phyloP scores from a whole-genome alignment of 345 rosid species.

The Garcia nutans region DNA sequence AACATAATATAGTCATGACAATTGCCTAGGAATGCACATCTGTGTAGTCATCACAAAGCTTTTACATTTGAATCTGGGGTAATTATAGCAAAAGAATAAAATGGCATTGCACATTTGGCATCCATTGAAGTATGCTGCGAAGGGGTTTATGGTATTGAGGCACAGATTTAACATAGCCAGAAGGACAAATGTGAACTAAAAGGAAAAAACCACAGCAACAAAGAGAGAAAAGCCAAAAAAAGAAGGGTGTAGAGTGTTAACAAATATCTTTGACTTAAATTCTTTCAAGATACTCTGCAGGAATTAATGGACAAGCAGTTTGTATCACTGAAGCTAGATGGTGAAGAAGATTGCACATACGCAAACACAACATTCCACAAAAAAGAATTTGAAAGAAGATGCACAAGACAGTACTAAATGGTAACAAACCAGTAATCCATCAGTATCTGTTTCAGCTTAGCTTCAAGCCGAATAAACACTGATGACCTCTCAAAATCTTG shows the following conservation, averaged over 20 bases:
- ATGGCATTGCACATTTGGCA: neutral
- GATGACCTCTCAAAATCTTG: conserved; percentile 96
- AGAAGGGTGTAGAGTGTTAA: no score
- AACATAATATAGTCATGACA: neutral
- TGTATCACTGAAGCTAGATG: no score
- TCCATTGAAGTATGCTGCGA: neutral
- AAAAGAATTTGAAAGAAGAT: neutral
- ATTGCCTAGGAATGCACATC: neutral
- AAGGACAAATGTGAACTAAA: no score
- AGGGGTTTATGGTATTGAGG: neutral
- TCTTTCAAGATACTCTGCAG: neutral
- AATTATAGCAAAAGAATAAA: neutral
- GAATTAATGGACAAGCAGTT: neutral
- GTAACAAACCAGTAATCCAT: conserved; percentile 70
- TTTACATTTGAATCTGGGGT: neutral
- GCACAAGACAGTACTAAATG: neutral
- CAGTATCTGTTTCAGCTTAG: conserved; percentile 64
- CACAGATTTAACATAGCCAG: neutral
- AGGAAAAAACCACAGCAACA: no score
- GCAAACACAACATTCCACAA: neutral
- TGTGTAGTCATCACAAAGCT: neutral
- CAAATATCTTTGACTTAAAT: neutral
- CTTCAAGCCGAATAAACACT: conserved; percentile 64
- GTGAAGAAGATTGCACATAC: neutral
- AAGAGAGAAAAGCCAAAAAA: no score